These are phyloP conservation scores for Russula foetens DNA, from an alignment of 768 basidiomycete species.

Conservation along the genomic window DNA sequence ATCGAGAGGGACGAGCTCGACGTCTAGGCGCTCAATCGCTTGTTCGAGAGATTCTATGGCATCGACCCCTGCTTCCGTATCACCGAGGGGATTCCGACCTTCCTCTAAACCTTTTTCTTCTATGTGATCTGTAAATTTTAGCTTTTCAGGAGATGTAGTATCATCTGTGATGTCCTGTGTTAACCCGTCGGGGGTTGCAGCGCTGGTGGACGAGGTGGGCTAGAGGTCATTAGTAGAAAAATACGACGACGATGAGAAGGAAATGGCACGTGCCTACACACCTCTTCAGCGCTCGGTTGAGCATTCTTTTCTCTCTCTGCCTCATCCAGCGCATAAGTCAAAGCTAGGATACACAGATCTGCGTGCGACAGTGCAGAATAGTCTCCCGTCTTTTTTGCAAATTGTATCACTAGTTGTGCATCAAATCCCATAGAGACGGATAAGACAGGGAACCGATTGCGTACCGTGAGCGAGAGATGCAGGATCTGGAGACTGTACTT, in stretches of 20 bases:
- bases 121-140: not conserved
- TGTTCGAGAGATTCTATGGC: not conserved
- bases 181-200: not conserved
- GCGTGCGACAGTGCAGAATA: conserved; percentile 85
- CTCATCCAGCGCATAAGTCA: conserved; percentile 73
- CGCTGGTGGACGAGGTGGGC: not conserved
- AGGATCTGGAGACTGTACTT: conserved; percentile 62
- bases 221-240: not conserved
- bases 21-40: not conserved
- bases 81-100: not conserved
- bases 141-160: not conserved
- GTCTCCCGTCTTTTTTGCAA: conserved; percentile 95
- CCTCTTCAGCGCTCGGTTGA: conserved; percentile 22
- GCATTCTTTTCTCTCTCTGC: conserved; percentile 32
- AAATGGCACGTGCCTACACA: conserved; percentile 17
- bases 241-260: not conserved
- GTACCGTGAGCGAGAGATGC: conserved; percentile 57
- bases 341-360: conserved; percentile 84
- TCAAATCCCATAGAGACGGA: not conserved
- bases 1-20: conserved; percentile 8
- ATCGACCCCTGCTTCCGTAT: conserved; percentile 17
- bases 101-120: not conserved
- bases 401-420: conserved; percentile 62
- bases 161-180: not conserved
- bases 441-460: conserved; percentile 19